Evolutionary conservation across 345 rosid species (phyloP).

Genomic region (Lepidium africanum): DNA sequence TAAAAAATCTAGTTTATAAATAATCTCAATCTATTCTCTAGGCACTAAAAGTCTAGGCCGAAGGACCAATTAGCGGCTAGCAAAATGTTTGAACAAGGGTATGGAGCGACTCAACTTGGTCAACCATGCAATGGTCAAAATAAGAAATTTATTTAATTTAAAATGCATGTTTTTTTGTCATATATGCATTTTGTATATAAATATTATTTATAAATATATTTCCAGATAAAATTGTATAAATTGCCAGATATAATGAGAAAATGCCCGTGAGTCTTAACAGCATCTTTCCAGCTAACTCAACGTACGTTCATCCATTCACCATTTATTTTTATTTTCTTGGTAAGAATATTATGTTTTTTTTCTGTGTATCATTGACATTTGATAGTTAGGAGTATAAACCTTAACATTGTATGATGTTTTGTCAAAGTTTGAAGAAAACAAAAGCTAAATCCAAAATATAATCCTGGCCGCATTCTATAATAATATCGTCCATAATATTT

Average conservation of each 20-base stretch:
- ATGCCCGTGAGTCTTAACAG: background rate
- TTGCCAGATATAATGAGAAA: background rate
- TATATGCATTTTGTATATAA: too few species aligned
- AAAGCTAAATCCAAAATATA: background rate
- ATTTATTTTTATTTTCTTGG: background rate
- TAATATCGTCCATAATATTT: background rate
- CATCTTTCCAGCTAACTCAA: slow-evolving; percentile 1
- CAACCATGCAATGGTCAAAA: too few species aligned
- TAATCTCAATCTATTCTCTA: too few species aligned
- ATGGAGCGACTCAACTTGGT: too few species aligned
- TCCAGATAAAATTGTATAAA: background rate
- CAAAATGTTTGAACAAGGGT: too few species aligned
- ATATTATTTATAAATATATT: too few species aligned
- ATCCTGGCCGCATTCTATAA: background rate
- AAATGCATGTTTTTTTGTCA: too few species aligned
- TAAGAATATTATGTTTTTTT: background rate
- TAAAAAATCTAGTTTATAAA: too few species aligned
- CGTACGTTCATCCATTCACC: background rate
- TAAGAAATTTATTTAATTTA: too few species aligned
- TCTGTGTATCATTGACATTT: background rate
- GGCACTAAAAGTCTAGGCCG: too few species aligned
- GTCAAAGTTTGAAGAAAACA: background rate
- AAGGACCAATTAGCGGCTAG: too few species aligned
- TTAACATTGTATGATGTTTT: background rate
- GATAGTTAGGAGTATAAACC: background rate